A percentile compares a stretch with the other conserved stretches of the same genome.
These are phyloP conservation scores for Pestalotiopsis sp. DNA, from an alignment of 2,329 filamentous ascomycete species.

Conservation along the genomic window DNA sequence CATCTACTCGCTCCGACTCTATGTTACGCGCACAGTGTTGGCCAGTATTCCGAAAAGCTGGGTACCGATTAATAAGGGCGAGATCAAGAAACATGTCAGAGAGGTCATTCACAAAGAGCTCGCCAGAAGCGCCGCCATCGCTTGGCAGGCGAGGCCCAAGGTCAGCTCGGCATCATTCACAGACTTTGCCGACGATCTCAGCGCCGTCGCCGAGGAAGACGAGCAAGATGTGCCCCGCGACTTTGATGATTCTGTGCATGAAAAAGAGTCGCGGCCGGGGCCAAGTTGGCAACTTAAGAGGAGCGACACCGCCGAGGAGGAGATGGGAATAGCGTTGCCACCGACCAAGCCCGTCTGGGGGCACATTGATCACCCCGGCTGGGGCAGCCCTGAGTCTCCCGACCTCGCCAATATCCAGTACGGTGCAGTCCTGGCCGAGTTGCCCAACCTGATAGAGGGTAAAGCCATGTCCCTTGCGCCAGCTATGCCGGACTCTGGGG, in stretches of 20 bases:
- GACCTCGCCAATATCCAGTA: conserved; percentile 86
- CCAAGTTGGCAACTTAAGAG: conserved; percentile 30
- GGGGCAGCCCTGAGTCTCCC: conserved; percentile 77
- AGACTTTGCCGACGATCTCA: conserved; percentile 18
- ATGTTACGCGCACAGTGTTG: conserved; percentile 80
- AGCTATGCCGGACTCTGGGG: conserved; percentile 43
- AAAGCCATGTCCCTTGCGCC: conserved; percentile 88
- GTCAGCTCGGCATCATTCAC: conserved; percentile 41
- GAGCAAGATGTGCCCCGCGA: conserved; percentile 2
- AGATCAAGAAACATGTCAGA: conserved; percentile 75
- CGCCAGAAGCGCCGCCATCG: conserved; percentile 76
- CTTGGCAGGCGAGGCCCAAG: conserved; percentile 76
- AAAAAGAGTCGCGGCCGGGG: conserved; percentile 14
- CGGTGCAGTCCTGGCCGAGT: conserved; percentile 75
- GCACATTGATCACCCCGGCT: conserved; percentile 82
- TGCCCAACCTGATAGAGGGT: conserved; percentile 89
- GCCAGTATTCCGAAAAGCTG: conserved; percentile 84
- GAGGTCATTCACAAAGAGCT: conserved; percentile 75
- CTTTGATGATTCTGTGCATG: conserved; percentile 7
- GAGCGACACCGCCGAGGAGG: conserved; percentile 39
- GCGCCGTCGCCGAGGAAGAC: not conserved
- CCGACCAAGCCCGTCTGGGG: conserved; percentile 70
- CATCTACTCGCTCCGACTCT: conserved; percentile 83
- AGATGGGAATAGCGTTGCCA: conserved; percentile 50
- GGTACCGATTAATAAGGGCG: conserved; percentile 83